Evolutionary conservation across 257 asterid species (phyloP), one percentile per base, ranked within the genome.

Genomic region (Solanum okadae): DNA sequence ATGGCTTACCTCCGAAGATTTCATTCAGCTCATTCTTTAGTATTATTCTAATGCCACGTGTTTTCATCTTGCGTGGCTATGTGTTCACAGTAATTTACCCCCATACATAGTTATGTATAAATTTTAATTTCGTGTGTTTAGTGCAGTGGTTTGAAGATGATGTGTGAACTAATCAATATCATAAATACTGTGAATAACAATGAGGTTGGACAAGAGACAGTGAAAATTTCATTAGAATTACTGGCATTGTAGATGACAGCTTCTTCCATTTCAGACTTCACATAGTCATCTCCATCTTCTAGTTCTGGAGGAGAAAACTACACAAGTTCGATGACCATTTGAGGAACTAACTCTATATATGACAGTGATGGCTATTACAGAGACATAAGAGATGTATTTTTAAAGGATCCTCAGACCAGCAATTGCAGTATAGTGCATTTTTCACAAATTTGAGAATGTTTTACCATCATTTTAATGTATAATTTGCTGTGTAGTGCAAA

Each of bases 401-500:
- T 59, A 59, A 59, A 59, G 25, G 85, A 25, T 79, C 27, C 14
- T 49, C 33, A 42, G 6, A 42, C 37, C 37, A 42, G n/a, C 84
- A 78, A 78, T 78, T 42, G 12, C n/a, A 40, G 35, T 78, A 3
- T 0, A 56, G 4, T 14, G 40, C 16, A 44, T 79, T 77, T 78
- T 77, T 35, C 83, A 22, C 83, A 75, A 20, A 37, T 37, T 78
- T 8, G 35, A 40, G 18, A 11, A 10, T 73, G 46, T 73, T 20
- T 73, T 34, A 73, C 29, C 10, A 20, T 73, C 31, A 34, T 35
- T 34, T 35, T 27, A 22, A 5, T 63, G 46, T 63, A 35, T 22
- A 13, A 34, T 73, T 49, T 11, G 5, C 16, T 40, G 33, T 35
- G 90, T 89, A 94, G 98, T 95, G 98, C 63, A 94, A 91, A 91